Conservation (phyloP, 352 stramenopile genomes). For the Globisporangium cylindrosporum region DNA sequence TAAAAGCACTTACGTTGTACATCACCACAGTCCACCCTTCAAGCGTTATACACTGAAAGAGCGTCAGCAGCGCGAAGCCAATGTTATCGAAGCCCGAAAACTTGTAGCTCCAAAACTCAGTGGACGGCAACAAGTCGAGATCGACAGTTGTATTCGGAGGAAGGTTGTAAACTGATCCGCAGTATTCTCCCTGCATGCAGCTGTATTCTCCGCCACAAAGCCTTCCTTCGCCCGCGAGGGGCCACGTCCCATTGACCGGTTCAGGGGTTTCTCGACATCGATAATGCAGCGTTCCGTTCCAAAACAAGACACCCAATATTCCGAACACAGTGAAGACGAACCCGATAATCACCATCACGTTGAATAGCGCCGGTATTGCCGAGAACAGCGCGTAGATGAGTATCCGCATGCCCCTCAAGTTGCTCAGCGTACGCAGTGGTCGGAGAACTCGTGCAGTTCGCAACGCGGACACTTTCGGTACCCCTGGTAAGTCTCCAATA, state of each 20-base stretch:
- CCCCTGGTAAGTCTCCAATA: conserved; percentile 33
- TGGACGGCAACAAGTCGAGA: conserved; percentile 26
- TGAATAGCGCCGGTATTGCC: conserved; percentile 53
- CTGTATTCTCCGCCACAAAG: conserved; percentile 36
- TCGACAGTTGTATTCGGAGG: conserved; percentile 31
- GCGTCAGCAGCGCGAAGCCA: conserved; percentile 63
- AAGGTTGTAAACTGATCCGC: conserved; percentile 41
- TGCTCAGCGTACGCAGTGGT: conserved; percentile 60
- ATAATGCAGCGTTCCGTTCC: conserved; percentile 44
- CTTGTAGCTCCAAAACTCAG: conserved; percentile 68
- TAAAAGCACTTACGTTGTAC: conserved; percentile 60
- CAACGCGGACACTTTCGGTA: conserved; percentile 36
- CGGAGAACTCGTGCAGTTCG: conserved; percentile 48
- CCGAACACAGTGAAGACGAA: conserved; percentile 78
- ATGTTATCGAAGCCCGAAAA: conserved; percentile 87
- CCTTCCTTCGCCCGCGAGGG: conserved; percentile 22
- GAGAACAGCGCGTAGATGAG: conserved; percentile 60
- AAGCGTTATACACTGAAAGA: conserved; percentile 89
- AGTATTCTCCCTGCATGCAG: conserved; percentile 30
- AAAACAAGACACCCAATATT: conserved; percentile 67
- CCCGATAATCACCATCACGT: conserved; percentile 59
- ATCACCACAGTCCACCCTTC: conserved; percentile 88
- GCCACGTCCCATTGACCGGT: conserved; percentile 43
- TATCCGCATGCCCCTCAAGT: conserved; percentile 35
- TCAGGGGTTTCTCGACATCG: conserved; percentile 47